Conservation (phyloP, 345 rosid species). For the Bruguiera parviflora region DNA sequence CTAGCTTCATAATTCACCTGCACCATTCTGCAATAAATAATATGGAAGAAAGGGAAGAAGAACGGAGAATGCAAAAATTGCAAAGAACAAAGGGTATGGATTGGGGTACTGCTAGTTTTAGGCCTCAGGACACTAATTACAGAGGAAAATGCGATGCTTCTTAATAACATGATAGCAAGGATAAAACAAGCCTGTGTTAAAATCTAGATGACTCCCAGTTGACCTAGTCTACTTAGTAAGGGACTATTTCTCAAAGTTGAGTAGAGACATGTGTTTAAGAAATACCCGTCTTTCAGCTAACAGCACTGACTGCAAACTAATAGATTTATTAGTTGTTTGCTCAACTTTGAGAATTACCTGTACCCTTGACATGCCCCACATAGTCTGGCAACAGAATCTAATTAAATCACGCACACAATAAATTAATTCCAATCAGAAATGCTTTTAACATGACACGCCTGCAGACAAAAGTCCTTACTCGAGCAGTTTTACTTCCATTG, state of each 20-base stretch:
- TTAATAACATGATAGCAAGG: neutral
- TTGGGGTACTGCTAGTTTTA: neutral
- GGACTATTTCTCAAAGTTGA: too few species aligned
- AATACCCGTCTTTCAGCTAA: too few species aligned
- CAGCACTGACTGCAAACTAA: neutral
- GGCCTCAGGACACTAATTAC: neutral
- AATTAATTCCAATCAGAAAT: neutral
- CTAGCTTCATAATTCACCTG: constrained; percentile 79
- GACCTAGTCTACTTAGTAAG: neutral
- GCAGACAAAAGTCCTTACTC: constrained; percentile 39
- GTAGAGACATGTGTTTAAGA: too few species aligned
- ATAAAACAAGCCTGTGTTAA: neutral
- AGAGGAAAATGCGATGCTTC: neutral
- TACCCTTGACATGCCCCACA: neutral
- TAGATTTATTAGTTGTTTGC: neutral
- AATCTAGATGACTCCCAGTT: neutral
- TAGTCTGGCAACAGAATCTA: neutral
- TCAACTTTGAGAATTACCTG: constrained; percentile 2
- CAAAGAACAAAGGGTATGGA: neutral
- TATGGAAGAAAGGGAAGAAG: neutral
- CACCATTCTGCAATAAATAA: neutral
- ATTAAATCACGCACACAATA: neutral
- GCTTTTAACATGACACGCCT: constrained; percentile 2
- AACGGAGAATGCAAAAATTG: neutral
- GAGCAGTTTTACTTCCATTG: constrained; percentile 83